A percentile compares a stretch with the other conserved stretches of the same genome.
phyloP scores from a whole-genome alignment of 495 filamentous ascomycete genomes.

The Penicillium paxilli region DNA sequence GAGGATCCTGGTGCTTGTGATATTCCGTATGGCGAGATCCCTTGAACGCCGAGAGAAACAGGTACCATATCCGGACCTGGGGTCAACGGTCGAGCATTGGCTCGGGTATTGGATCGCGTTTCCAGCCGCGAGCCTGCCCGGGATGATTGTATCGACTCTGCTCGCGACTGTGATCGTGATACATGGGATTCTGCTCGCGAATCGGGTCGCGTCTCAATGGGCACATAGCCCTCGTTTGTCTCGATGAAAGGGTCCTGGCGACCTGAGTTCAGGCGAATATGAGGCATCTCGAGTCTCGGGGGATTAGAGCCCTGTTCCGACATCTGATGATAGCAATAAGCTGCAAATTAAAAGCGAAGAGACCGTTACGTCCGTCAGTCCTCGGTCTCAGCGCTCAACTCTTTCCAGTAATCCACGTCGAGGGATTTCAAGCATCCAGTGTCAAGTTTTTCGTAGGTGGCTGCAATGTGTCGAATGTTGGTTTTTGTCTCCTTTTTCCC shows the following conservation, averaged over 20 bases:
- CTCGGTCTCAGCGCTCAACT: background rate
- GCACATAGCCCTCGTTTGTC: slow-evolving; percentile 26
- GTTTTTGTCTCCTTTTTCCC: background rate
- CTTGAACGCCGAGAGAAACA: slow-evolving; percentile 13
- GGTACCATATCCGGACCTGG: slow-evolving; percentile 12
- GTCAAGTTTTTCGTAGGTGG: background rate
- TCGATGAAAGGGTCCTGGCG: slow-evolving; percentile 51
- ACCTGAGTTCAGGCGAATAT: slow-evolving; percentile 62
- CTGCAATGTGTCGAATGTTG: background rate
- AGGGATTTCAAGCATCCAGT: background rate
- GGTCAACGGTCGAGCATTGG: slow-evolving; percentile 24
- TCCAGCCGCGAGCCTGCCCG: background rate
- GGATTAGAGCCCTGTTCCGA: slow-evolving; percentile 19
- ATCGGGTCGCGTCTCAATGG: slow-evolving; percentile 2
- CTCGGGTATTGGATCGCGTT: slow-evolving; percentile 16
- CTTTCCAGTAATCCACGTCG: background rate
- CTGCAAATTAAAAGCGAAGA: background rate
- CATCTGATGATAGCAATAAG: slow-evolving; percentile 7
- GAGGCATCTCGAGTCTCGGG: slow-evolving; percentile 35
- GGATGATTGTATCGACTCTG: slow-evolving; percentile 11
- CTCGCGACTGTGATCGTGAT: background rate
- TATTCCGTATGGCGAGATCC: slow-evolving; percentile 28
- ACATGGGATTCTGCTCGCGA: background rate
- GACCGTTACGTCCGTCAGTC: background rate
- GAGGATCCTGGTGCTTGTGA: slow-evolving; percentile 51